Evolutionary conservation across 2,329 filamentous ascomycete species (phyloP), one percentile per base, ranked within the genome.

Genomic region (Monosporascus ibericus): DNA sequence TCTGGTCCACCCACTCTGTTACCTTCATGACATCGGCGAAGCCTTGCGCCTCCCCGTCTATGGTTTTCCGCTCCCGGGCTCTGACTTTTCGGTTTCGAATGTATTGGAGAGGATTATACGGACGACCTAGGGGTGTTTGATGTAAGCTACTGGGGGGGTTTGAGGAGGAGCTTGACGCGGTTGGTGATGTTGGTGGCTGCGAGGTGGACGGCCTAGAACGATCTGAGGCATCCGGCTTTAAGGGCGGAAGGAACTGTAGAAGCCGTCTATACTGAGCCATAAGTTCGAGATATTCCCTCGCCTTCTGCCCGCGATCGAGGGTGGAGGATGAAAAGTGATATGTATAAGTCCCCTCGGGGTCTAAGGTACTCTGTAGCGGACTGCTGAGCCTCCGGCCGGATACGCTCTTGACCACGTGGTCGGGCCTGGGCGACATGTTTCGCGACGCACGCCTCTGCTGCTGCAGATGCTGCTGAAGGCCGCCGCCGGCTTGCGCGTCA

Each of bases 51-150:
- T 90, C 84, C 17, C 88, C 84, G 62, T 94, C 83, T 36, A 96
- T 85, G 0, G 80, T 72, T 58, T 81, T 85, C 40, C 89, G 82
- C 70, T 95, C 89, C 17, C 92, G 81, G 25, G 87, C 86, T 56
- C 94, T 81, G 14, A 94, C 81, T 66, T 92, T 92, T 47, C 92
- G 82, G 65, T 99, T 97, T 20, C 94, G 86, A 51, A 97, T 88
- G 61, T 90, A 90, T 68, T 97, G 94, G 24, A 99, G 72, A 5
- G 92, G 94, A 66, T 99, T 96, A 67, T 97, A 97, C 2, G 77
- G 72, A 49, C 92, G 85, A 5, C 88, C 87, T 7, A 86, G 68
- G 53, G 63, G 42, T 68, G 63, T 55, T 67, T 67, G 55, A 61
- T 67, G 58, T 61, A 68, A 27, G 63, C 63, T 53, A 55, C 66